A percentile compares a stretch with the other conserved stretches of the same genome.
phyloP scores from a whole-genome alignment of 2,329 filamentous ascomycete genomes.

The Colletotrichum liaoningense region DNA sequence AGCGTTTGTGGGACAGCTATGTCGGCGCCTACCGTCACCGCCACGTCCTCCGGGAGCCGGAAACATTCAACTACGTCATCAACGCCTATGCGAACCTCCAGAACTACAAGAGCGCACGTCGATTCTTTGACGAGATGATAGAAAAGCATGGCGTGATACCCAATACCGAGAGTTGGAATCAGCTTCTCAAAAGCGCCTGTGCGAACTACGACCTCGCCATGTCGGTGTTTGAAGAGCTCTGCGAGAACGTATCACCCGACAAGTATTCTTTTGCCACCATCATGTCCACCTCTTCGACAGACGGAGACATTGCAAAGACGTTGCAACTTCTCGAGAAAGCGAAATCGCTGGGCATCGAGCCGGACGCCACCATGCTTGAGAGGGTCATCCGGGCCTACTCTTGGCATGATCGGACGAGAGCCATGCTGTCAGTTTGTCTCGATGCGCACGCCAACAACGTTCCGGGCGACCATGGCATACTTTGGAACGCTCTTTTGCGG shows the following conservation, averaged over 20 bases:
- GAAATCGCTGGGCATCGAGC: slow-evolving; percentile 64
- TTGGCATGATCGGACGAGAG: slow-evolving; percentile 47
- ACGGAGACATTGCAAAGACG: slow-evolving; percentile 79
- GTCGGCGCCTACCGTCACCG: slow-evolving; percentile 46
- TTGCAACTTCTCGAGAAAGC: slow-evolving; percentile 74
- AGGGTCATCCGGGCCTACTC: slow-evolving; percentile 77
- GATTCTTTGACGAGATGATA: slow-evolving; percentile 72
- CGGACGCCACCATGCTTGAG: slow-evolving; percentile 65
- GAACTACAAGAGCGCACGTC: slow-evolving; percentile 68
- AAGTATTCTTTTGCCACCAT: slow-evolving; percentile 76
- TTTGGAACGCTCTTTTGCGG: slow-evolving; percentile 84
- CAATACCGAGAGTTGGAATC: slow-evolving; percentile 77
- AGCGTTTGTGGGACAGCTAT: slow-evolving; percentile 58
- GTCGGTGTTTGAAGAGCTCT: slow-evolving; percentile 71
- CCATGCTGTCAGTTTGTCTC: slow-evolving; percentile 53
- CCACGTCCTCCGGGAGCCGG: slow-evolving; percentile 45
- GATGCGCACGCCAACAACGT: slow-evolving; percentile 65
- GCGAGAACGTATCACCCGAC: slow-evolving; percentile 63
- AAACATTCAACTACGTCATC: slow-evolving; percentile 69
- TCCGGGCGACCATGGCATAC: slow-evolving; percentile 62
- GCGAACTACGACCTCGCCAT: slow-evolving; percentile 76
- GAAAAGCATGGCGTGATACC: slow-evolving; percentile 66
- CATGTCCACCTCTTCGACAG: slow-evolving; percentile 76
- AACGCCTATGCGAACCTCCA: slow-evolving; percentile 78
- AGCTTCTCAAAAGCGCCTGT: slow-evolving; percentile 77